These are phyloP conservation scores for Pythium brassicae DNA, from an alignment of 352 stramenopile species.

Conservation along the genomic window DNA sequence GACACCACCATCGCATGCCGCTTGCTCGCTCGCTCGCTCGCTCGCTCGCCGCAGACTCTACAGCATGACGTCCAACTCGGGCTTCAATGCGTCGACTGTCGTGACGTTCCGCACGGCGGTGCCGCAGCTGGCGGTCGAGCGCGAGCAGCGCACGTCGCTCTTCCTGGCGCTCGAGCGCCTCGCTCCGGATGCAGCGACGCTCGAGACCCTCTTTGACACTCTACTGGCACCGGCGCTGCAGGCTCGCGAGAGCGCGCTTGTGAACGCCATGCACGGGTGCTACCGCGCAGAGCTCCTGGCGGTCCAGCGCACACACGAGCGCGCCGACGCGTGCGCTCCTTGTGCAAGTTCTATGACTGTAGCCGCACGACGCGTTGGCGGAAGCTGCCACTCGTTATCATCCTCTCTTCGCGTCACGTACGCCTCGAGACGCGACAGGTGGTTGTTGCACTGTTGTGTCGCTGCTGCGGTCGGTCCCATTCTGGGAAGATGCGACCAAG, in stretches of 20 bases:
- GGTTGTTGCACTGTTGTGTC: too few species aligned
- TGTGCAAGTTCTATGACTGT: too few species aligned
- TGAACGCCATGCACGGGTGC: constrained; percentile 61
- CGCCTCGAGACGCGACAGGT: too few species aligned
- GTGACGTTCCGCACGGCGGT: constrained; percentile 3
- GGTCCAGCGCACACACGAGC: constrained; percentile 22
- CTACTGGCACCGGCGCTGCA: constrained; percentile 46
- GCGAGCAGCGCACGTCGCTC: constrained; percentile 5
- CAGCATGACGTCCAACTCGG: not conserved
- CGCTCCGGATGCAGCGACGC: not conserved
- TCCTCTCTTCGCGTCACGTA: too few species aligned
- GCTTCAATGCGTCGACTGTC: not conserved
- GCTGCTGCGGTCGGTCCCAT: too few species aligned
- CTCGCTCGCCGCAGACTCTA: not conserved
- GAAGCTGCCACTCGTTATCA: too few species aligned
- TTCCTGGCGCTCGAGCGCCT: constrained; percentile 6
- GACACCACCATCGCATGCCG: too few species aligned
- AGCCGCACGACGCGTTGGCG: too few species aligned
- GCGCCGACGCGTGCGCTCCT: constrained; percentile 19
- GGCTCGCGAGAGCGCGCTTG: constrained; percentile 38
- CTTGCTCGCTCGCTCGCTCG: not conserved
- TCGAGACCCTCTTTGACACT: constrained; percentile 31
- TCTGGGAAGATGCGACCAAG: too few species aligned
- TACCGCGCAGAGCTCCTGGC: constrained; percentile 35
- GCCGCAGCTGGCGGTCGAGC: constrained; percentile 6